Evolutionary conservation across 1,284 basidiomycete species (phyloP), one percentile per base, ranked within the genome.

Genomic region (Neolentinus lepideus): DNA sequence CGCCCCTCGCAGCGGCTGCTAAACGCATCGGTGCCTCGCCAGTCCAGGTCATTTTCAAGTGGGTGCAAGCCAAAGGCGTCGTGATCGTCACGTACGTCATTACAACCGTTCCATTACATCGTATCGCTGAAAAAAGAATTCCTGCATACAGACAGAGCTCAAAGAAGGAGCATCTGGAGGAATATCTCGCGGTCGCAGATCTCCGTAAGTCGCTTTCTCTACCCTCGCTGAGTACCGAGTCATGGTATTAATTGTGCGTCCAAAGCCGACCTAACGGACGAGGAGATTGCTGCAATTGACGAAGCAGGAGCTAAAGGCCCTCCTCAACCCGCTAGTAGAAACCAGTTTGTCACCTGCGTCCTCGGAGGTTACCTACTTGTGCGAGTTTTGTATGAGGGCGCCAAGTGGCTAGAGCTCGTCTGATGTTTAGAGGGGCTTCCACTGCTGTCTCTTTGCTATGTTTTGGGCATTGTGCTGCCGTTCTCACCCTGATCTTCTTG

Each of bases 31-130:
- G 74, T 2, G 82, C 76, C 12, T 79, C 81, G 1, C 73, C 80
- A 0, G 85, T 84, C 52, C 88, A 91, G 64, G 78, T 91, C 9
- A 72, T 91, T 8, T 70, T 88, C 33, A 77, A 82, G 1, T 88
- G 86, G 86, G 76, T 79, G 0, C 80, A 80, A 61, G 71, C 76
- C 36, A 88, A 88, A 62, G 85, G 83, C 16, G 80, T 79, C 2
- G 79, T 85, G 0, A 77, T 82, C 53, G 77, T 88, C 53, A 88
- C 84, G 80, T 86, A 69, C 38, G 80, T 68, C 4, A 43, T 55
- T 38, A n/a, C 21, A 16, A 29, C 36, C 35, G 14, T 43, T 24
- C 31, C 9, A n/a, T n/a, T n/a, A n/a, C n/a, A n/a, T n/a, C n/a
- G n/a, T n/a, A n/a, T n/a, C n/a, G n/a, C n/a, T n/a, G n/a, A n/a